Conservation (phyloP, 148 eudicot species). For the Oxyria digyna region DNA sequence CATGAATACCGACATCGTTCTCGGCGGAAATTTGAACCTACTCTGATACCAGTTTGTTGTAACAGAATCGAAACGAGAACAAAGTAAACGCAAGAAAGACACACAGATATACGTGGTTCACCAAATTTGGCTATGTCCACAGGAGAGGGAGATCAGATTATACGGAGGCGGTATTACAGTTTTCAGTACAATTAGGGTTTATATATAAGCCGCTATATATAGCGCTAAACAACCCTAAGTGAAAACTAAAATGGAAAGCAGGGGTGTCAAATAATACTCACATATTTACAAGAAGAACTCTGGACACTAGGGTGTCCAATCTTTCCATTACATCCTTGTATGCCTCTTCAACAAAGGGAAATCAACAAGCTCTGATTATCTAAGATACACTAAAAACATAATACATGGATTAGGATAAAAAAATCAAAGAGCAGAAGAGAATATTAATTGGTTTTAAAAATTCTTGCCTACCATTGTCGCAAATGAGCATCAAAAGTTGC, state of each 20-base stretch:
- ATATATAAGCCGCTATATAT: too few relatives aligned
- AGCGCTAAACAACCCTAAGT: too few relatives aligned
- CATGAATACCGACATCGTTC: too few relatives aligned
- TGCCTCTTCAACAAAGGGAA: slow-evolving; percentile 72
- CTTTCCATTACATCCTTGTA: slow-evolving; percentile 55
- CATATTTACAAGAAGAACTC: slow-evolving; percentile 73
- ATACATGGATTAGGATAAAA: not conserved
- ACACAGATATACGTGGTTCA: too few relatives aligned
- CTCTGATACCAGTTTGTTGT: too few relatives aligned
- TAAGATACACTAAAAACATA: slow-evolving; percentile 38
- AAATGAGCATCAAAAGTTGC: slow-evolving; percentile 59
- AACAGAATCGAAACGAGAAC: too few relatives aligned
- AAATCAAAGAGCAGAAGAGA: not conserved
- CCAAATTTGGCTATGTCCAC: too few relatives aligned
- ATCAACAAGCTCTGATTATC: slow-evolving; percentile 53
- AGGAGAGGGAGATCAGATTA: too few relatives aligned
- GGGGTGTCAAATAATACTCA: slow-evolving; percentile 23
- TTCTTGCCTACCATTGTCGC: slow-evolving; percentile 41
- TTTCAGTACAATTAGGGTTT: too few relatives aligned
- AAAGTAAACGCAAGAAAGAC: too few relatives aligned
- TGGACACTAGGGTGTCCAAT: slow-evolving; percentile 52
- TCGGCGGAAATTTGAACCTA: too few relatives aligned
- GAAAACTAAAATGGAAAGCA: not conserved
- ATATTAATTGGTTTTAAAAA: not conserved
- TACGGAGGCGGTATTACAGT: too few relatives aligned